A percentile compares a stretch with the other conserved stretches of the same genome.
Evolutionary conservation across 805 yeast species (phyloP).

Genomic region (Yarrowia bubula): DNA sequence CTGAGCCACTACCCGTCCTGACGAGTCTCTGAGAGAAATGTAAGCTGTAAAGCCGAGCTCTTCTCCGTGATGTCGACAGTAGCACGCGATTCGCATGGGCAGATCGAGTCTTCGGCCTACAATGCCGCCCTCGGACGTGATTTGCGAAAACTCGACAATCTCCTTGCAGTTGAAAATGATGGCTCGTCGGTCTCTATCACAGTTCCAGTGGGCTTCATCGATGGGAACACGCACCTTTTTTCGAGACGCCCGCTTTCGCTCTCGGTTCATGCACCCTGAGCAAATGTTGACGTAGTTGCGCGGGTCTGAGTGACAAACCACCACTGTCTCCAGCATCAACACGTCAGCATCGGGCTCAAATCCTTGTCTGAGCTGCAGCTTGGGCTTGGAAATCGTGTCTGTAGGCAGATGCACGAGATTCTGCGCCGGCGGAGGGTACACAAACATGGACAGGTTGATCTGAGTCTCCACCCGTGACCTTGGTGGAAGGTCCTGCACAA

Average conservation of each 20-base stretch:
- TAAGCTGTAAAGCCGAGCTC: constrained; percentile 66
- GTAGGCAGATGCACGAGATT: constrained; percentile 75
- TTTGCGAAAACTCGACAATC: constrained; percentile 56
- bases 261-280: constrained; percentile 84
- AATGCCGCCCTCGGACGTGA: constrained; percentile 22
- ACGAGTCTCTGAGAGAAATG: constrained; percentile 56
- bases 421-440: constrained; percentile 77
- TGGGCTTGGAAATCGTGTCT: constrained; percentile 83
- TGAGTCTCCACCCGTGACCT: constrained; percentile 95
- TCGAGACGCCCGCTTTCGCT: constrained; percentile 89
- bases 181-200: constrained; percentile 71
- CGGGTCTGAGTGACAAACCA: constrained; percentile 53
- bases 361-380: constrained; percentile 57
- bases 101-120: constrained; percentile 45
- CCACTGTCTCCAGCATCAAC: constrained; percentile 66
- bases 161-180: constrained; percentile 90
- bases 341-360: constrained; percentile 32
- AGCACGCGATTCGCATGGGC: constrained; percentile 82
- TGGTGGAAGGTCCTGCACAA: constrained; percentile 56
- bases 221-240: constrained; percentile 74
- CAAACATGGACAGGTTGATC: constrained; percentile 66
- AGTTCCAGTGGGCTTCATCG: constrained; percentile 79
- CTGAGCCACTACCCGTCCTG: constrained; percentile 67
- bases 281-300: constrained; percentile 70
- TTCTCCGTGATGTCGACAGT: constrained; percentile 93